Percentiles rank a stretch among this genome's conserved stretches.
phyloP scores from a whole-genome alignment of 2,329 filamentous ascomycete genomes.

The Venturiaceae sp. region DNA sequence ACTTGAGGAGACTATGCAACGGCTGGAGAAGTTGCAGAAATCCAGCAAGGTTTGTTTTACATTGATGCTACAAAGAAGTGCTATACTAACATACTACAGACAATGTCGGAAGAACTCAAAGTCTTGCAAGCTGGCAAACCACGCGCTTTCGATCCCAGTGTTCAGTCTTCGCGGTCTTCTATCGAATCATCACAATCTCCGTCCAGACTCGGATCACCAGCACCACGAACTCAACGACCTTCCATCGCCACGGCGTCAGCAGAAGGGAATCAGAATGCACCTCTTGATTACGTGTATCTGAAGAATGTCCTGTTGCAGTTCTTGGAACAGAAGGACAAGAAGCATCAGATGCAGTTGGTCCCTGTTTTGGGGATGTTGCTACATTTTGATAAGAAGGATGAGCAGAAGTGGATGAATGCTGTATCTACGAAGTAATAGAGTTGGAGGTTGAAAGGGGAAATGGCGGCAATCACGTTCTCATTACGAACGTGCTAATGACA shows the following conservation, averaged over 20 bases:
- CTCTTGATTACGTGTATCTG: slow-evolving; percentile 57
- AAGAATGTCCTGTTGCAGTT: slow-evolving; percentile 78
- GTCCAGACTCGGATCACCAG: slow-evolving; percentile 36
- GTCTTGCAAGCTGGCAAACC: slow-evolving; percentile 30
- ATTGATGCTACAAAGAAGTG: not conserved
- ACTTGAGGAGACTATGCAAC: slow-evolving; percentile 66
- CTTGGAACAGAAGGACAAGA: slow-evolving; percentile 70
- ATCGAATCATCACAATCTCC: slow-evolving; percentile 41
- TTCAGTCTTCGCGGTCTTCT: slow-evolving; percentile 49
- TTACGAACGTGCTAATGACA: not conserved
- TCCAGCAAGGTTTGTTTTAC: slow-evolving; percentile 40
- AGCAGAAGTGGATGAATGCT: slow-evolving; percentile 78
- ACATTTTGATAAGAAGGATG: slow-evolving; percentile 71
- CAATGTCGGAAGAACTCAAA: slow-evolving; percentile 49
- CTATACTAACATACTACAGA: slow-evolving; percentile 19
- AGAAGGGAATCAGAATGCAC: not conserved
- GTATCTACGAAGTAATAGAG: slow-evolving; percentile 43
- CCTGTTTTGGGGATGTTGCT: slow-evolving; percentile 68
- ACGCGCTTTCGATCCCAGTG: slow-evolving; percentile 29
- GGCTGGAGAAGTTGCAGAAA: slow-evolving; percentile 72
- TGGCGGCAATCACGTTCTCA: not conserved
- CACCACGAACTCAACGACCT: slow-evolving; percentile 24
- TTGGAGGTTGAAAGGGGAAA: not conserved
- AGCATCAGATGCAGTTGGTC: slow-evolving; percentile 64
- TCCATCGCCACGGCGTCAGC: slow-evolving; percentile 16